Evolutionary conservation across 441 rosid species (phyloP), one percentile per base, ranked within the genome.

Genomic region (Isatis lusitanica): DNA sequence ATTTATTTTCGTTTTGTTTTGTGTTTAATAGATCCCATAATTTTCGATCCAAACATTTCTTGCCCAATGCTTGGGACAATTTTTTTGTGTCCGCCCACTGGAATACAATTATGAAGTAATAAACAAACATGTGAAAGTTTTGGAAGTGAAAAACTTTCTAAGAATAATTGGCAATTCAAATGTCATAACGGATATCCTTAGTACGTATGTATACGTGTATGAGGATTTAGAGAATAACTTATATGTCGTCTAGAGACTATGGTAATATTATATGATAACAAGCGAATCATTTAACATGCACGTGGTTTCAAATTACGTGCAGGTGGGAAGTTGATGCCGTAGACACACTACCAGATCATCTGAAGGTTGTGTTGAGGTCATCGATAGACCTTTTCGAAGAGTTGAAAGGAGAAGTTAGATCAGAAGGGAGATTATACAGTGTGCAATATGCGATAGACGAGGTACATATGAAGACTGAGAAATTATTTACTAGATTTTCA

Each of bases 401-500:
- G 57, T 11, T 51, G 31, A 21, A 24, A 51, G 15, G 31, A 51
- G 57, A 51, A 5, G 33, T 51, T 51, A 51, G 4, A 52, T 26
- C 58, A 26, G 58, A 52, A 26, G 58, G 35, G 57, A 24, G 57
- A 24, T 26, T 52, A 15, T 52, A 52, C 33, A 11, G 57, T 26
- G 57, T 52, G 57, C 57, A 52, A 52, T 52, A 24, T 52, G 35
- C 57, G 35, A 5, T 52, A 52, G 57, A 52, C 57, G 57, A 52
- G 57, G 57, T 48, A 48, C 28, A 8, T 7, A 17, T 46, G 15
- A 46, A 16, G 51, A 46, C 4, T 46, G 51, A 3, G 21, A 15
- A 46, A 15, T 46, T 16, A 46, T 7, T 16, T 4, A 1, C 4
- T 42, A 42, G 13, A 42, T 42, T 24, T 3, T 1, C 26, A n/a